Evolutionary conservation across 129 eudicot species (phyloP).

Genomic region (carrot (Daucus carota)): DNA sequence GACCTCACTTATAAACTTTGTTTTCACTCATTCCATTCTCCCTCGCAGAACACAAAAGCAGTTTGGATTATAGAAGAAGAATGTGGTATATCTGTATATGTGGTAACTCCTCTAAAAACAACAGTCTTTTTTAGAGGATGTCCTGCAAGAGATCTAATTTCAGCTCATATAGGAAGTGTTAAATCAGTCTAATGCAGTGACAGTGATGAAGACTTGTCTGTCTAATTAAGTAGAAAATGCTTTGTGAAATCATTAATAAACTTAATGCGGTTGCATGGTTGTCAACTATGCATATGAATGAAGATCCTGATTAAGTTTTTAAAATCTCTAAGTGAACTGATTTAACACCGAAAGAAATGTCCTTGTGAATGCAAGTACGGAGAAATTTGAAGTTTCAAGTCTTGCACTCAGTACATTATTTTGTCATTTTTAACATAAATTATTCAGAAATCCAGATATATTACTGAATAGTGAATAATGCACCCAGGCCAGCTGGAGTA

Average conservation of each 20-base stretch:
- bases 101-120: too few species aligned
- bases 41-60: too few species aligned
- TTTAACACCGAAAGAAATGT: neutral
- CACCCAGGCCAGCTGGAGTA: neutral
- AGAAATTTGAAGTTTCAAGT: neutral
- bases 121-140: neutral
- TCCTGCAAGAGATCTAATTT: too few species aligned
- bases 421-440: neutral
- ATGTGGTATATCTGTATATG: neutral
- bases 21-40: too few species aligned
- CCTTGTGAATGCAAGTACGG: neutral
- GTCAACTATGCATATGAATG: neutral
- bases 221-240: neutral
- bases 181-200: neutral
- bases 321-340: neutral
- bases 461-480: neutral
- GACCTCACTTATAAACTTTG: too few species aligned
- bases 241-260: too few species aligned
- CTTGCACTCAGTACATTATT: neutral
- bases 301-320: neutral
- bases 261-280: neutral
- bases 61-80: too few species aligned
- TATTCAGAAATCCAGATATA: neutral
- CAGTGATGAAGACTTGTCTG: neutral
- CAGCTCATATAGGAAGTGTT: too few species aligned